Evolutionary conservation across 2,329 filamentous ascomycete species (phyloP).

Genomic region (Alternaria ethzedia): DNA sequence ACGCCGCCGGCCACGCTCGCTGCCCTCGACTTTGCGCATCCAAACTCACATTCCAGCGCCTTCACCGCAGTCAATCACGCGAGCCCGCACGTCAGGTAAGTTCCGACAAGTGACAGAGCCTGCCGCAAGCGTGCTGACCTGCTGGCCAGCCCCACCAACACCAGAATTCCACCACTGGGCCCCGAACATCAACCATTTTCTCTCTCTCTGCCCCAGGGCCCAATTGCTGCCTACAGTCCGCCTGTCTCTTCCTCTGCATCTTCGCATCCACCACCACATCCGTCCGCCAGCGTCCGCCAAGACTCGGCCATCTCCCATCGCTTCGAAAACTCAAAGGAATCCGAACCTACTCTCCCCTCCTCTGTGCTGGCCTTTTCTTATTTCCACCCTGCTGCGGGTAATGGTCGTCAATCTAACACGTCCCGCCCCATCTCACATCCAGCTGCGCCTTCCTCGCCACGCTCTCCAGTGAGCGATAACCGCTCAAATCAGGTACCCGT

Average conservation of each 20-base stretch:
- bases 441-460: slow-evolving; percentile 11
- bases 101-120: not conserved
- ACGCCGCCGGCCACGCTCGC: slow-evolving; percentile 5
- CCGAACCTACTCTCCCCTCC: slow-evolving; percentile 14
- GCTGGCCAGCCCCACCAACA: slow-evolving; percentile 16
- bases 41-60: slow-evolving; percentile 2
- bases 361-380: slow-evolving; percentile 20
- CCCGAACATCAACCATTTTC: slow-evolving; percentile 12
- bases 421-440: slow-evolving; percentile 11
- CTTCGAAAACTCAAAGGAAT: slow-evolving; percentile 22
- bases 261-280: slow-evolving; percentile 12
- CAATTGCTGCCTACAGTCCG: slow-evolving; percentile 11
- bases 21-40: slow-evolving; percentile 5
- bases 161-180: slow-evolving; percentile 7
- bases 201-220: slow-evolving; percentile 4
- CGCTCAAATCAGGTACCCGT: slow-evolving; percentile 8
- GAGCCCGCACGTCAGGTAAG: slow-evolving; percentile 25
- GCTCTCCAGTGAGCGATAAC: slow-evolving; percentile 5
- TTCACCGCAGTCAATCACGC: slow-evolving; percentile 22
- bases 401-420: slow-evolving; percentile 18
- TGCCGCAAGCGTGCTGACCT: slow-evolving; percentile 13
- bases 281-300: slow-evolving; percentile 21
- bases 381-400: slow-evolving; percentile 5
- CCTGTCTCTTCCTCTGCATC: slow-evolving; percentile 12
- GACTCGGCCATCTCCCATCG: slow-evolving; percentile 25